A percentile compares a stretch with the other conserved stretches of the same genome.
phyloP scores from a whole-genome alignment of 208 protist species.

The Crithidia thermophila region DNA sequence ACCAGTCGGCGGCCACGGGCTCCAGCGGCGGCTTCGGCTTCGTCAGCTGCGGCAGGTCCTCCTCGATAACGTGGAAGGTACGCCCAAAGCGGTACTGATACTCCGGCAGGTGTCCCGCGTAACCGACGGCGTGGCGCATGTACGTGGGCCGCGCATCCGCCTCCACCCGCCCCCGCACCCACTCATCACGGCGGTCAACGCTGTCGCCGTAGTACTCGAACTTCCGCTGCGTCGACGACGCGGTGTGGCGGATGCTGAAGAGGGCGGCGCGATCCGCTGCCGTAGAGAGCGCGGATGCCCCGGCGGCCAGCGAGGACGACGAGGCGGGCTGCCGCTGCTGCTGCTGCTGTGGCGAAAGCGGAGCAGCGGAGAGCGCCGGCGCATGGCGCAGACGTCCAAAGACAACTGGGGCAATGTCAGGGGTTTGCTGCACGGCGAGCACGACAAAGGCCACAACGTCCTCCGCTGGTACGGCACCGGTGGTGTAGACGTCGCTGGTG shows the following conservation, averaged over 20 bases:
- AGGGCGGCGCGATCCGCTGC: slow-evolving; percentile 7
- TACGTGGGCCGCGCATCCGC: slow-evolving; percentile 56
- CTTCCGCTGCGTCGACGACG: slow-evolving; percentile 33
- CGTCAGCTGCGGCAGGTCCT: slow-evolving; percentile 76
- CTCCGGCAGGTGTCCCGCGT: slow-evolving; percentile 81
- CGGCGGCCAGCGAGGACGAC: too few species aligned
- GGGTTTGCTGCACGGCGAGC: slow-evolving; percentile 53
- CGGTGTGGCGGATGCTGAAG: slow-evolving; percentile 43
- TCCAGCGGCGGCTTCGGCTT: slow-evolving; percentile 49
- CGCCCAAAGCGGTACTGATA: slow-evolving; percentile 80
- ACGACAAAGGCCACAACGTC: slow-evolving; percentile 46
- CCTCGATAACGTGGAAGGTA: slow-evolving; percentile 90
- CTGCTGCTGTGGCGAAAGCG: too few species aligned
- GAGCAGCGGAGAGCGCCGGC: slow-evolving; percentile 6
- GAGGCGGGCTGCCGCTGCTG: too few species aligned
- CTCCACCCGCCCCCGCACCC: slow-evolving; percentile 71
- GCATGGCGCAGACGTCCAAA: slow-evolving; percentile 27
- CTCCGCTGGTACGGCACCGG: slow-evolving; percentile 33
- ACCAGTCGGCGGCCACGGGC: slow-evolving; percentile 50
- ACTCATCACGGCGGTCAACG: slow-evolving; percentile 76
- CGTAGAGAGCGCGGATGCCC: too few species aligned
- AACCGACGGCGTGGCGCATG: slow-evolving; percentile 68
- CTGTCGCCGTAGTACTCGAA: slow-evolving; percentile 70
- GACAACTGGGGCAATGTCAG: slow-evolving; percentile 20
- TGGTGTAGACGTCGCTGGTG: slow-evolving; percentile 21